phyloP scores from a whole-genome alignment of 23 red algal genomes.

The Gracilariopsis chorda region DNA sequence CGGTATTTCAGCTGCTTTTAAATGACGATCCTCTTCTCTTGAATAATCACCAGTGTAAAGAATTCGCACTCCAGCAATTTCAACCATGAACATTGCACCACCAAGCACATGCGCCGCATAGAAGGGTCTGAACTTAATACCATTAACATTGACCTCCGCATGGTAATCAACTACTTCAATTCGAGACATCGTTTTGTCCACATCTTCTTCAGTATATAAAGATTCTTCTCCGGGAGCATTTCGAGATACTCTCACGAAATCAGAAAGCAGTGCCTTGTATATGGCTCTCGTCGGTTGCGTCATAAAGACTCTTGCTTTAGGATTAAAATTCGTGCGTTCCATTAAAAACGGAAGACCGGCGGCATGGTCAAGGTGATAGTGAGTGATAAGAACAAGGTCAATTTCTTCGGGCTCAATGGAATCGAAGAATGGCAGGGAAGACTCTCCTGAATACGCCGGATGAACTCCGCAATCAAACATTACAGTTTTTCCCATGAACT shows the following conservation, averaged over 20 bases:
- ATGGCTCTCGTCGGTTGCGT: conserved; percentile 98
- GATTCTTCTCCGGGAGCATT: conserved; percentile 76
- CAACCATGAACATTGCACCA: conserved; percentile 98
- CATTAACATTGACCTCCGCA: conserved; percentile 87
- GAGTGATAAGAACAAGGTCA: conserved; percentile 95
- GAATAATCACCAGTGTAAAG: conserved; percentile 99
- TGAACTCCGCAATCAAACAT: conserved; percentile 99
- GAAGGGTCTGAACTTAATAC: conserved; percentile 93
- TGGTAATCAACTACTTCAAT: conserved; percentile 98
- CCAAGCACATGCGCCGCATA: conserved; percentile 98
- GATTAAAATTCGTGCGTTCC: conserved; percentile 93
- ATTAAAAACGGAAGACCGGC: conserved; percentile 95
- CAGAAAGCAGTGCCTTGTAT: conserved; percentile 92
- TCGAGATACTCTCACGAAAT: conserved; percentile 94
- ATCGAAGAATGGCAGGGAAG: conserved; percentile 98
- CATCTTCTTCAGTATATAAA: conserved; percentile 93
- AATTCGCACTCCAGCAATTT: conserved; percentile 93
- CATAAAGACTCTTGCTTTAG: conserved; percentile 94
- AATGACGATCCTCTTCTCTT: conserved; percentile 95
- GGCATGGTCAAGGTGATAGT: conserved; percentile 98
- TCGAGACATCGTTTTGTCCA: conserved; percentile 85
- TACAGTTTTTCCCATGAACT: conserved; percentile 93
- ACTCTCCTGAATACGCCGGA: conserved; percentile 96
- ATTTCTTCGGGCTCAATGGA: conserved; percentile 87
- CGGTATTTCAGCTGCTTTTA: conserved; percentile 97